Percentiles rank a stretch among this genome's conserved stretches.
These are phyloP conservation scores for Gossypium thurberi DNA, from an alignment of 345 rosid genomes.

Conservation along the genomic window DNA sequence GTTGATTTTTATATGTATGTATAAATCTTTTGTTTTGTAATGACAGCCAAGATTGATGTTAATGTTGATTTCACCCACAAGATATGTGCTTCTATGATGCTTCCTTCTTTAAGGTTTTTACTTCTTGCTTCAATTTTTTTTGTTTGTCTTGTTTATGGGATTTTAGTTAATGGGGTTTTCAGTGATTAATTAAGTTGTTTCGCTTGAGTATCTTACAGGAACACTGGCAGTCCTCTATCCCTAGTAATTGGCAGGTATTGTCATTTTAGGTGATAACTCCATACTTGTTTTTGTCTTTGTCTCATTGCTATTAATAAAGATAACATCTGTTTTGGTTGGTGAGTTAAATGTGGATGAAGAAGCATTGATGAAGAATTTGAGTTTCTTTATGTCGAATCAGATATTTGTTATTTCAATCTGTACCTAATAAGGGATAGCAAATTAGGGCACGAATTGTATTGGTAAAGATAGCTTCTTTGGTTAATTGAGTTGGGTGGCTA, in stretches of 20 bases:
- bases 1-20: background rate
- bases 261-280: background rate
- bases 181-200: slow-evolving; percentile 4
- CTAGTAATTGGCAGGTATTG: slow-evolving; percentile 83
- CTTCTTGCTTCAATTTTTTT: background rate
- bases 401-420: background rate
- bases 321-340: background rate
- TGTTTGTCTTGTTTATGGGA: background rate
- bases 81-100: slow-evolving; percentile 82
- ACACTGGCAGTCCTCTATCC: slow-evolving; percentile 66
- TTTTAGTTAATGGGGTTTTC: background rate
- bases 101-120: slow-evolving; percentile 71
- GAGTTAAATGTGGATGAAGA: background rate
- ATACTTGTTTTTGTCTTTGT: background rate
- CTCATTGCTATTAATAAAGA: background rate
- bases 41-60: slow-evolving; percentile 92
- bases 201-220: slow-evolving; percentile 32
- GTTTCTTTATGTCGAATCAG: background rate
- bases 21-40: slow-evolving; percentile 1
- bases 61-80: slow-evolving; percentile 95
- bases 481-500: slow-evolving; percentile 1
- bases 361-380: background rate
- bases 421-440: background rate
- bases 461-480: background rate
- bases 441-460: background rate